Percentiles rank a stretch among this genome's conserved stretches.
Conservation (phyloP, 169 alveolate species). For the Ichthyophthirius multifiliis region DNA sequence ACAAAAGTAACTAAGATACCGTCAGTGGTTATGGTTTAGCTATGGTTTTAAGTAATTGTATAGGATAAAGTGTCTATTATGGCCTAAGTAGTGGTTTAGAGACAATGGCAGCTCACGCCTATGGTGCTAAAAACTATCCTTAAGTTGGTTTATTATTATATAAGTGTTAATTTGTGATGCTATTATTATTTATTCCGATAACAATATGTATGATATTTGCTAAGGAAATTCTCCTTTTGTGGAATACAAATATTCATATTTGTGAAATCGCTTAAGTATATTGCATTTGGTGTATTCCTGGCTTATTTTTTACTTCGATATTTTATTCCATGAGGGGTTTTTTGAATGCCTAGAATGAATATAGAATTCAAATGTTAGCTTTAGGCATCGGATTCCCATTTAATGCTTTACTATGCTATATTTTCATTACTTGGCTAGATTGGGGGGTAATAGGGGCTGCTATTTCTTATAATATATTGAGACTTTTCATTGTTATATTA, state of each 20-base stretch:
- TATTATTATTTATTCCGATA: background rate
- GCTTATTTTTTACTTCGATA: background rate
- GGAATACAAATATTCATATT: background rate
- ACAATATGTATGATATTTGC: background rate
- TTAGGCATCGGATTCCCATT: no score
- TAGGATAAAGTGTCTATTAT: background rate
- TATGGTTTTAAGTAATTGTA: background rate
- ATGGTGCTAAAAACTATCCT: background rate
- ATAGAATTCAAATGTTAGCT: no score
- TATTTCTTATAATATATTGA: no score
- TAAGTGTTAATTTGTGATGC: background rate
- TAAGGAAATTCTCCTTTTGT: background rate
- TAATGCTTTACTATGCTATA: background rate
- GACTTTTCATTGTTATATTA: no score
- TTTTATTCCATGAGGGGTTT: background rate
- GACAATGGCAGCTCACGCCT: background rate
- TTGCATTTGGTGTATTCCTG: background rate
- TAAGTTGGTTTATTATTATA: background rate
- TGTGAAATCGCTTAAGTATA: background rate
- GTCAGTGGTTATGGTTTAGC: constrained; percentile 7
- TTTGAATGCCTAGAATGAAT: constrained; percentile 21
- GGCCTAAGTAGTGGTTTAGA: constrained; percentile 1
- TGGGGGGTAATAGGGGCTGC: constrained; percentile 28
- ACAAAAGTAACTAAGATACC: background rate
- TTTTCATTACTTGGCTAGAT: constrained; percentile 9